Evolutionary conservation across 306 rosid genomes (phyloP), one percentile per base, ranked within the genome.

Genomic region (Urtica urens): DNA sequence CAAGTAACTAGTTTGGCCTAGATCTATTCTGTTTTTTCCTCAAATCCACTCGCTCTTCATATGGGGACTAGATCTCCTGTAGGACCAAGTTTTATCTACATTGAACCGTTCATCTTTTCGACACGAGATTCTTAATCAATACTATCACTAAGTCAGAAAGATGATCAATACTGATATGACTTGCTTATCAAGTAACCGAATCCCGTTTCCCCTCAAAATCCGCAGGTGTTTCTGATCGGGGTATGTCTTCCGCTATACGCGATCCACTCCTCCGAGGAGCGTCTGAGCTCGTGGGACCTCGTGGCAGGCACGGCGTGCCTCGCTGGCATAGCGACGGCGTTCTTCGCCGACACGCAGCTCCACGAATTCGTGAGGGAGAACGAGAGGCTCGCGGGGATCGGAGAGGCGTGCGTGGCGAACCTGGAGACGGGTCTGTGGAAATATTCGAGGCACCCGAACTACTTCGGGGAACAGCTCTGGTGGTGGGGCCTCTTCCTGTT

Each of bases 401-500:
- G 85, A n/a, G 79, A 75, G 37, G 80, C 85, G 1, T 8, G 52
- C 19, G 69, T 62, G 17, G 54, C 73, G 30, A 74, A 77, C 38
- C 82, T 85, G 23, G 85, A 79, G 49, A 66, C 39, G 62, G 95
- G 99, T 33, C 58, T 81, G 63, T 90, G 99, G 99, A 64, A 53
- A 48, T 85, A 77, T 57, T 75, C 72, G 4, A 72, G 94, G 44
- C 99, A 79, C 66, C 99, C 95, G 0, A 90, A 90, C 60, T 90
- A 90, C 78, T 43, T 84, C 7, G 95, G 95, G 1, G 99, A 90
- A 77, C 90, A 77, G 26, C 49, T 90, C 38, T 90, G 95, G 97
- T 90, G 97, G 97, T 90, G 94, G 94, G 97, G 97, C 9, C 57
- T 84, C 2, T 78, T 56, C 59, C 52, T 79, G 20, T 90, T 75